Percentiles rank a stretch among this genome's conserved stretches.
Evolutionary conservation across 2,329 filamentous ascomycete species (phyloP).

Genomic region (Cadophora gregata): DNA sequence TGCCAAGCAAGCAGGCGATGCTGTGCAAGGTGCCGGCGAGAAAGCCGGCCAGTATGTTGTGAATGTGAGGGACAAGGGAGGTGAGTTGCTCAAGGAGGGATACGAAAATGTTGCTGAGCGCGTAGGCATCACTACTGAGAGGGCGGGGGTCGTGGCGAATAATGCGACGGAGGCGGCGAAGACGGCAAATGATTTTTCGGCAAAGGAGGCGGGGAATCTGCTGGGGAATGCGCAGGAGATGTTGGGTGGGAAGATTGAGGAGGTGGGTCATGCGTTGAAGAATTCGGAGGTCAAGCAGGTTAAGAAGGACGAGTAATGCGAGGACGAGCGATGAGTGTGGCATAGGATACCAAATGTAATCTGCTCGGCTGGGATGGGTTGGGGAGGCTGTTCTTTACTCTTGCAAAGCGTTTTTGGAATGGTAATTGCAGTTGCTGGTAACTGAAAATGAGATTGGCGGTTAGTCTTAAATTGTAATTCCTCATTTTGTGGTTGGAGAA

Average conservation of each 20-base stretch:
- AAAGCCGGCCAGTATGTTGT: constrained; percentile 29
- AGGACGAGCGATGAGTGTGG: neutral
- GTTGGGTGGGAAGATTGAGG: constrained; percentile 37
- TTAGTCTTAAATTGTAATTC: neutral
- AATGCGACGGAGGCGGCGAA: constrained; percentile 30
- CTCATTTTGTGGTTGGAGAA: neutral
- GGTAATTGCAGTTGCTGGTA: too few species aligned
- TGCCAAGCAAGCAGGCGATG: constrained; percentile 46
- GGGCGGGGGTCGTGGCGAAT: constrained; percentile 28
- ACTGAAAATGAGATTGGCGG: neutral
- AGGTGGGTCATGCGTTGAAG: constrained; percentile 25
- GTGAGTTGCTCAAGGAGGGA: constrained; percentile 24
- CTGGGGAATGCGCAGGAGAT: constrained; percentile 41
- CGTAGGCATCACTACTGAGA: constrained; percentile 35
- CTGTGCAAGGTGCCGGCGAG: constrained; percentile 28
- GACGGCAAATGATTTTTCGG: constrained; percentile 30
- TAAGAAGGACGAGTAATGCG: constrained; percentile 16
- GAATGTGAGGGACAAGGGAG: constrained; percentile 27
- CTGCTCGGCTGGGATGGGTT: neutral
- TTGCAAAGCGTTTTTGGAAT: neutral
- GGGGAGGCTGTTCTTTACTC: neutral
- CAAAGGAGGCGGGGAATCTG: constrained; percentile 39
- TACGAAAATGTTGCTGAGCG: constrained; percentile 29
- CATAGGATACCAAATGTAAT: neutral
- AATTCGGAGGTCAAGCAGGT: constrained; percentile 16